Evolutionary conservation across 306 rosid genomes (phyloP).

Genomic region (Cucurbita pepo): DNA sequence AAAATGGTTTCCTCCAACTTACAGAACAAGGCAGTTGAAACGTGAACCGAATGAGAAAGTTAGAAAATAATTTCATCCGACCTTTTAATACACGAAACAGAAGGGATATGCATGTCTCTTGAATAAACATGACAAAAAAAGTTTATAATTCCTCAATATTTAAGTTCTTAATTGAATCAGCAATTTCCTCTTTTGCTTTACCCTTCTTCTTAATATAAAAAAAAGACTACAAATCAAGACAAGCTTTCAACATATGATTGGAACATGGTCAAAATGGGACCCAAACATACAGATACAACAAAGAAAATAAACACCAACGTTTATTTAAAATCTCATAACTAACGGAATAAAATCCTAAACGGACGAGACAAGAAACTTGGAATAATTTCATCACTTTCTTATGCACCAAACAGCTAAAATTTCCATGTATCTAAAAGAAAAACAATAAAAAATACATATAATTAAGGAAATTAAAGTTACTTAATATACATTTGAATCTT

Average conservation of each 20-base stretch:
- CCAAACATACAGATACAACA: neutral
- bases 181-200: slow-evolving; percentile 32
- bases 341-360: neutral
- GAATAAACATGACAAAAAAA: neutral
- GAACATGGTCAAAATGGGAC: neutral
- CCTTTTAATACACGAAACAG: neutral
- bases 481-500: slow-evolving; percentile 14
- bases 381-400: neutral
- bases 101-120: neutral
- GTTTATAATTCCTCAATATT: neutral
- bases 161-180: slow-evolving; percentile 37
- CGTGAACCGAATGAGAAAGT: neutral
- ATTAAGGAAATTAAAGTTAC: neutral
- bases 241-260: neutral
- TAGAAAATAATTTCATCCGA: neutral
- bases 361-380: neutral
- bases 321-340: neutral
- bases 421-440: neutral
- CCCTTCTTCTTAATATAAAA: slow-evolving; percentile 22
- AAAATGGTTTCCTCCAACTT: neutral
- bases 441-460: neutral
- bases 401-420: neutral
- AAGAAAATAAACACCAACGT: neutral
- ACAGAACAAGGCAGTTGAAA: neutral
- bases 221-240: neutral